phyloP scores from a whole-genome alignment of 805 yeast species.

The Kuraishia molischiana region DNA sequence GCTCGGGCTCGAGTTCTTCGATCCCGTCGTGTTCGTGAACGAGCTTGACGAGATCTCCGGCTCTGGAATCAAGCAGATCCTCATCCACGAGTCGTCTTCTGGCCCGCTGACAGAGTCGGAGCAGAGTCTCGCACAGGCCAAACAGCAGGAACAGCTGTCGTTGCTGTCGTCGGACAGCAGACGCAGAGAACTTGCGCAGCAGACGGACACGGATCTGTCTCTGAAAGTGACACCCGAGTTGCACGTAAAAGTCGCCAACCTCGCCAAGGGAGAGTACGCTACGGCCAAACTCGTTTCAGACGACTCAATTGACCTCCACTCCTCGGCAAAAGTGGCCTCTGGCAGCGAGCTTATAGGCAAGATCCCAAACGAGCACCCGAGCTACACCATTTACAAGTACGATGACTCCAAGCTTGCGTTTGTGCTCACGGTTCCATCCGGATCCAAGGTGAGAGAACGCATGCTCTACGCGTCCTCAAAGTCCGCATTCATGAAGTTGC shows the following conservation, averaged over 20 bases:
- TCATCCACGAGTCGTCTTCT: conserved; percentile 23
- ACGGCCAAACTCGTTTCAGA: conserved; percentile 39
- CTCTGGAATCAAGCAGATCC: conserved; percentile 34
- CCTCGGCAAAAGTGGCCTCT: conserved; percentile 5
- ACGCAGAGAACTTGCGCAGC: conserved; percentile 11
- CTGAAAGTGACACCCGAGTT: conserved; percentile 7
- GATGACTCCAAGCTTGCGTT: conserved; percentile 36
- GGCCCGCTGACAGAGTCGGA: conserved; percentile 56
- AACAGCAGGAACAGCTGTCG: conserved; percentile 28
- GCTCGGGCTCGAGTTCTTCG: conserved; percentile 51
- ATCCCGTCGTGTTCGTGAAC: conserved; percentile 43
- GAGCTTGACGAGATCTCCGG: conserved; percentile 43
- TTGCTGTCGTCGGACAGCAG: conserved; percentile 7
- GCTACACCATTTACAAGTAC: conserved; percentile 44
- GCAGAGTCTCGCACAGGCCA: conserved; percentile 33
- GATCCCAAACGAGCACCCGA: conserved; percentile 38
- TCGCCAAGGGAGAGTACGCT: conserved; percentile 25
- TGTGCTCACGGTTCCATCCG: conserved; percentile 83
- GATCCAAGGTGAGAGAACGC: conserved; percentile 80
- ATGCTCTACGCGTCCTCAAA: conserved; percentile 88
- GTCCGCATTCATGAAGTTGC: conserved; percentile 43
- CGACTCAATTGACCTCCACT: conserved; percentile 37
- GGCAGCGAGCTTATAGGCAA: conserved; percentile 17
- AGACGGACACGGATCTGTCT: conserved; percentile 4
- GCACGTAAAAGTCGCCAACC: conserved; percentile 1